These are phyloP conservation scores for Pseudocercospora pini-densiflorae DNA, from an alignment of 2,329 filamentous ascomycete species.

Conservation along the genomic window DNA sequence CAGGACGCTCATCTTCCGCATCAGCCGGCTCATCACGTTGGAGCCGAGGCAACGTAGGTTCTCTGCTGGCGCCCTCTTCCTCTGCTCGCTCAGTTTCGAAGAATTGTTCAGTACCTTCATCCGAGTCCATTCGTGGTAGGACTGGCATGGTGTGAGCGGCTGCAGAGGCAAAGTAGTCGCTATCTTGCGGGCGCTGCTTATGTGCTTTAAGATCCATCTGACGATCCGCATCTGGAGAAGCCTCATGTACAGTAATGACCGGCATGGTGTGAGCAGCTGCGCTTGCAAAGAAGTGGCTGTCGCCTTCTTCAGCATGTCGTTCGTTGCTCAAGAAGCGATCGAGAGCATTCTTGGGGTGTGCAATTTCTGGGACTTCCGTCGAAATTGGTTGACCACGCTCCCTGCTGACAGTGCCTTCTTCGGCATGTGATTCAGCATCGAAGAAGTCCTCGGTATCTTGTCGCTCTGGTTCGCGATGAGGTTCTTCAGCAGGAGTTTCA, in stretches of 20 bases:
- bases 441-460: slow-evolving; percentile 12
- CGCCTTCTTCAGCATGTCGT: neutral
- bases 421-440: slow-evolving; percentile 14
- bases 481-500: slow-evolving; percentile 7
- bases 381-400: neutral
- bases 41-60: slow-evolving; percentile 6
- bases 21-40: neutral
- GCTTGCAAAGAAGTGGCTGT: slow-evolving; percentile 16
- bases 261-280: slow-evolving; percentile 27
- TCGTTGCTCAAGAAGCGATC: slow-evolving; percentile 15
- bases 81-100: neutral
- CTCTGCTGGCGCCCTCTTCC: neutral
- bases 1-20: slow-evolving; percentile 14
- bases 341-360: slow-evolving; percentile 1
- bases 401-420: slow-evolving; percentile 5
- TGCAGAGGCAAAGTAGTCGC: slow-evolving; percentile 21
- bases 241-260: slow-evolving; percentile 4
- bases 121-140: slow-evolving; percentile 10
- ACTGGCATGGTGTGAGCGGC: slow-evolving; percentile 27
- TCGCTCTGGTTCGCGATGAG: neutral
- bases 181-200: neutral
- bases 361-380: neutral
- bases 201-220: neutral
- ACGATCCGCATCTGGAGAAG: neutral
- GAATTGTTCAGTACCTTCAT: neutral